Percentiles rank a stretch among this genome's conserved stretches.
phyloP scores from a whole-genome alignment of 164 flowering plant species.

The Chimonanthus praecox region DNA sequence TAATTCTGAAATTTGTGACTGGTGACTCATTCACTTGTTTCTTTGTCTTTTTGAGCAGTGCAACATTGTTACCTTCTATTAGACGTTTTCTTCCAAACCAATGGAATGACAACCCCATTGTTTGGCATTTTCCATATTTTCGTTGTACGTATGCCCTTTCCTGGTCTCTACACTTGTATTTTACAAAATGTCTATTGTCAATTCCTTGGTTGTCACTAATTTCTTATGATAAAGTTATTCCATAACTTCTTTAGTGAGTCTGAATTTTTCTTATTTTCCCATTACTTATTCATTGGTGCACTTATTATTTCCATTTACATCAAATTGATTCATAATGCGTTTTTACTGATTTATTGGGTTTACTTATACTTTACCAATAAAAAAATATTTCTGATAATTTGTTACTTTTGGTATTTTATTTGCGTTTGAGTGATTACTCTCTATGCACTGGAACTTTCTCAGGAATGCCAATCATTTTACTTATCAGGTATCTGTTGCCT shows the following conservation, averaged over 20 bases:
- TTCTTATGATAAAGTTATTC: background rate
- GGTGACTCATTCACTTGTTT: background rate
- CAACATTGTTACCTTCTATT: constrained; percentile 78
- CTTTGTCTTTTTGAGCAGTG: constrained; percentile 33
- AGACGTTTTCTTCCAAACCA: constrained; percentile 57
- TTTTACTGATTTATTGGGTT: background rate
- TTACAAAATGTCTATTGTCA: too few species aligned
- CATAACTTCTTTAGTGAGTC: too few species aligned
- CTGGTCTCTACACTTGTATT: background rate
- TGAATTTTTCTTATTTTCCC: too few species aligned
- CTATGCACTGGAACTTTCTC: too few species aligned
- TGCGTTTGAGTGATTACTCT: too few species aligned
- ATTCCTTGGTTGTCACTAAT: background rate
- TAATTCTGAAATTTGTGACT: background rate
- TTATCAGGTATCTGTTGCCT: too few species aligned
- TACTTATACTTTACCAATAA: background rate
- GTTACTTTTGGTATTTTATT: too few species aligned
- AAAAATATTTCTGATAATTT: too few species aligned
- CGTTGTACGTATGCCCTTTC: constrained; percentile 44
- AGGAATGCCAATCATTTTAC: too few species aligned
- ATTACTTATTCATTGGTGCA: background rate
- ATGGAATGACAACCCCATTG: constrained; percentile 73
- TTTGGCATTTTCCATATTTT: constrained; percentile 76
- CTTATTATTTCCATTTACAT: background rate
- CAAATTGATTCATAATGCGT: background rate